Evolutionary conservation across 179 eudicot genomes (phyloP).

Genomic region (Gypsophila paniculata): DNA sequence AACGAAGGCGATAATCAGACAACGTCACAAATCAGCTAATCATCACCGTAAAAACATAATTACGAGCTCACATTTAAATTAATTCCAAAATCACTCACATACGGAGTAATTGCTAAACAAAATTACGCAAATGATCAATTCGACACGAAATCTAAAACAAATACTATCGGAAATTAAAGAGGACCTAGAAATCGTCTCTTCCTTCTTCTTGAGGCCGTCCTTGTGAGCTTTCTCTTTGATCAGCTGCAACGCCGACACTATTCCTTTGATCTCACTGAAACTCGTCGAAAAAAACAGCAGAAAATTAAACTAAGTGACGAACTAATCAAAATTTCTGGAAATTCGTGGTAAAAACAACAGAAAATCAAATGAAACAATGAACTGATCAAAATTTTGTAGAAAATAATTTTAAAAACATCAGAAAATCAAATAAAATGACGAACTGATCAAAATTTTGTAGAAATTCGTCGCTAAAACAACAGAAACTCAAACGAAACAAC

Average conservation of each 20-base stretch:
- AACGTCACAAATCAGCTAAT: not conserved
- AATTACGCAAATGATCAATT: not conserved
- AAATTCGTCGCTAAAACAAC: too few relatives aligned
- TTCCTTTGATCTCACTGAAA: conserved; percentile 75
- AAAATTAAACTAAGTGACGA: too few relatives aligned
- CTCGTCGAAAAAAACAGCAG: not conserved
- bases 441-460: too few relatives aligned
- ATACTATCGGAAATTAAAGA: not conserved
- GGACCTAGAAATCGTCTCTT: conserved; percentile 78
- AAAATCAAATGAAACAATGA: too few relatives aligned
- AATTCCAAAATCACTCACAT: not conserved
- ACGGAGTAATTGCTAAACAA: not conserved
- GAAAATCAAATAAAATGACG: too few relatives aligned
- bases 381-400: too few relatives aligned
- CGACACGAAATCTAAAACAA: not conserved
- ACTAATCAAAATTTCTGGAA: too few relatives aligned
- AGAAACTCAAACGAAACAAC: too few relatives aligned
- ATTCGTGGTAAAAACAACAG: too few relatives aligned
- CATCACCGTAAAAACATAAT: not conserved
- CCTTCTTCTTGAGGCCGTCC: conserved; percentile 85
- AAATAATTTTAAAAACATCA: too few relatives aligned
- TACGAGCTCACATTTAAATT: not conserved
- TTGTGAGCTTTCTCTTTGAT: conserved; percentile 75
- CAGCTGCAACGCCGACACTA: conserved; percentile 63
- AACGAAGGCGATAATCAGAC: conserved; percentile 4